Evolutionary conservation across 2,329 filamentous ascomycete genomes (phyloP), one percentile per base, ranked within the genome.

Genomic region (Aspergillus fumigatiaffinis): DNA sequence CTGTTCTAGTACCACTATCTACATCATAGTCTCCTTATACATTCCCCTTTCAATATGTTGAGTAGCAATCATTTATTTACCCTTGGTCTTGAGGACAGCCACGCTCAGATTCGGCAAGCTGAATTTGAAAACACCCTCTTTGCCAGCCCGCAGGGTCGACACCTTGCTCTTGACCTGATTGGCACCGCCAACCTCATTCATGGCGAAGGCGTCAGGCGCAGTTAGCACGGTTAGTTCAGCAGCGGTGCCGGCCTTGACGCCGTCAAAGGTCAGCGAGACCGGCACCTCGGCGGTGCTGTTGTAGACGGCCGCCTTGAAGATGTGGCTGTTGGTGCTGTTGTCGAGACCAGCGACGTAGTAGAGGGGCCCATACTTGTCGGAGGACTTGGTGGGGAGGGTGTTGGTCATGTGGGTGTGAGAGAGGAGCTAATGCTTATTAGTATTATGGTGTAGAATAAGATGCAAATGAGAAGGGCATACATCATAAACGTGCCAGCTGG

Each of bases 271-370:
- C 3, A 77, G 54, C 4, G 68, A 67, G 4, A 77, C 65, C 0
- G 71, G 66, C 0, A 76, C 69, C 17, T 68, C 63, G 3, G 62
- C 68, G 17, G 79, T 80, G 51, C 74, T 77, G 62, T 81, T 81
- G 66, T 80, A 82, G 0, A 77, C 74, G n/a, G 77, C 79, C 3
- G 72, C 74, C 65, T 82, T 82, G 68, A 78, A 76, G 46, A 78
- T 71, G 53, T 71, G 69, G 20, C 71, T 70, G 48, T 70, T 63
- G 6, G 62, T 76, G 58, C 61, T 69, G 53, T 60, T 75, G 65
- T 68, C 72, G 12, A 71, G 66, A 3, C 79, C 79, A 5, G 78
- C 76, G 25, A 73, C 78, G 65, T 75, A 81, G 70, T 79, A 81
- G 0, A 76, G 68, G 0, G 78, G 77, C 1, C 74, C 75, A 52